Evolutionary conservation across 306 rosid genomes (phyloP).

Genomic region (Ziziphus jujuba): DNA sequence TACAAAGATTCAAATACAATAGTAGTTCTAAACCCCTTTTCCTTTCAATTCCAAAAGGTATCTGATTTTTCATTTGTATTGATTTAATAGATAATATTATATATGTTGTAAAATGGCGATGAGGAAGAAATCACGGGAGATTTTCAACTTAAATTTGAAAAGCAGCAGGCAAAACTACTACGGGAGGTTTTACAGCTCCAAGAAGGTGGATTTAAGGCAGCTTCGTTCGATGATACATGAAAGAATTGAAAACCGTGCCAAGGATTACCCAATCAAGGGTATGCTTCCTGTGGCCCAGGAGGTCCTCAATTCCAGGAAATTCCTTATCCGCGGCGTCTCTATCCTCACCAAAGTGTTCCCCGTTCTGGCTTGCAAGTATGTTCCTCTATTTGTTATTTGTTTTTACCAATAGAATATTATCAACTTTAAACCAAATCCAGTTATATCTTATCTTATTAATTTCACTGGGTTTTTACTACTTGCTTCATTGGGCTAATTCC

Average conservation of each 20-base stretch:
- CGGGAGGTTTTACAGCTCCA: constrained; percentile 2
- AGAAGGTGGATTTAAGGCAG: constrained; percentile 27
- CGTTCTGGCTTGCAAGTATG: constrained; percentile 77
- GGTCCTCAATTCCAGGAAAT: constrained; percentile 53
- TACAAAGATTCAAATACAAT: no score
- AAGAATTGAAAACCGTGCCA: constrained; percentile 60
- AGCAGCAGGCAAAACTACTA: constrained; percentile 1
- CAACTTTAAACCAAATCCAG: neutral
- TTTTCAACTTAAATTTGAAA: neutral
- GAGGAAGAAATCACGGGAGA: constrained; percentile 4
- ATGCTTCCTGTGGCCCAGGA: constrained; percentile 72
- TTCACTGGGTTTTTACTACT: neutral
- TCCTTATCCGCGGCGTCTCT: constrained; percentile 66
- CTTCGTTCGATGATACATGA: constrained; percentile 71
- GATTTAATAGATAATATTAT: no score
- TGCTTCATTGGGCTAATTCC: neutral
- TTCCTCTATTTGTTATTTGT: neutral
- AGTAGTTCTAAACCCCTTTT: no score
- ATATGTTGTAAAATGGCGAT: constrained; percentile 3
- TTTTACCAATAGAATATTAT: neutral
- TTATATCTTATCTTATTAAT: no score
- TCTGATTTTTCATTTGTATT: no score
- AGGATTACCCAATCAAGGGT: constrained; percentile 51
- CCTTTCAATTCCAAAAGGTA: no score
- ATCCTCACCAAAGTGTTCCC: constrained; percentile 58